Evolutionary conservation across 805 yeast genomes (phyloP), one percentile per base, ranked within the genome.

Genomic region (Cyberlindnera petersonii): DNA sequence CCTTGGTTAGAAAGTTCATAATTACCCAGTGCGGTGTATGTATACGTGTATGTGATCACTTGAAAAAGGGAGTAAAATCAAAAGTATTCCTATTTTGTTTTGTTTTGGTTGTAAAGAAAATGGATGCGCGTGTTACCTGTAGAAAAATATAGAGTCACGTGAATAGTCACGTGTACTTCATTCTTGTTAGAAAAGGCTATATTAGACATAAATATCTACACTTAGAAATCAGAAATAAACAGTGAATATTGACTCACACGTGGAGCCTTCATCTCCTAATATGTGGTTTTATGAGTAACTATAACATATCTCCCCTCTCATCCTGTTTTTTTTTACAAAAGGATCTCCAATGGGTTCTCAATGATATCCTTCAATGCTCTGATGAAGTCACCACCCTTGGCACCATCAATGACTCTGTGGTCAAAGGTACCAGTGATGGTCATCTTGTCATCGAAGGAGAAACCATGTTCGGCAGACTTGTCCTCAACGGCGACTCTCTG

Each of bases 381-480:
- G 74, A 93, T 86, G 77, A 79, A 93, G 56, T 93, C 98, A 64
- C 95, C 99, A 57, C 95, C 99, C 56, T 83, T 79, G 40, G 98
- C 98, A 61, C 99, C 99, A 61, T 93, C 99, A 48, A 91, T 82
- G 45, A 84, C 82, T 74, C 97, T 86, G 75, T 93, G 99, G 71
- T 93, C 99, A 60, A 93, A 93, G 38, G 98, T 86, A 68, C 95
- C 98, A 41, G 98, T 89, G 64, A 91, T 76, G 55, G 82, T 85
- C 60, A 93, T 83, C 59, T 84, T 82, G 59, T 86, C 94, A 56
- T 88, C 97, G 59, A 93, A 91, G 38, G 85, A 76, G 65, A 93
- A 84, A 24, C 98, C 98, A 55, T 81, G 79, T 64, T 88, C 95
- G 59, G 86, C 79, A 50, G 86, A 83, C 52, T 82, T 81, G 59